Evolutionary conservation across 2,329 filamentous ascomycete genomes (phyloP).

Genomic region (Colletotrichum higginsianum): DNA sequence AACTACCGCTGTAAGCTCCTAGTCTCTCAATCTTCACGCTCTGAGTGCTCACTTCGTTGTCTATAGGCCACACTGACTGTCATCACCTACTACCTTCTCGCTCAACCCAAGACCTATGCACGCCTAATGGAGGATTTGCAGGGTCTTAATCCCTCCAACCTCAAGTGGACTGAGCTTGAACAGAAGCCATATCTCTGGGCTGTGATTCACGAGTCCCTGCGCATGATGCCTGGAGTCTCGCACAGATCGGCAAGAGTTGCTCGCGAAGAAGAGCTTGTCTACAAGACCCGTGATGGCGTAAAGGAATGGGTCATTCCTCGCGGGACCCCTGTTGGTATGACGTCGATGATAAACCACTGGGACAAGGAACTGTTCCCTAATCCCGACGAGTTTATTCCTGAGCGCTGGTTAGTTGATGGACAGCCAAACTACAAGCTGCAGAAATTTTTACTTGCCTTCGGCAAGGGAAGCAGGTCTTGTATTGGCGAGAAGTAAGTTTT

Average conservation of each 20-base stretch:
- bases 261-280: conserved; percentile 45
- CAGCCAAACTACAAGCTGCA: conserved; percentile 38
- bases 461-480: conserved; percentile 43
- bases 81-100: conserved; percentile 50
- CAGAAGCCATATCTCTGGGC: conserved; percentile 55
- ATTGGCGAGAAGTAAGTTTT: conserved; percentile 45
- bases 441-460: conserved; percentile 43
- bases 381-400: conserved; percentile 44
- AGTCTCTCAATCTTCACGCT: no score
- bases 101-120: conserved; percentile 44
- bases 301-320: conserved; percentile 43
- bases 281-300: conserved; percentile 44
- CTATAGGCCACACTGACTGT: conserved; percentile 47
- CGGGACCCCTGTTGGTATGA: conserved; percentile 45
- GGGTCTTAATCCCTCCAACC: conserved; percentile 44
- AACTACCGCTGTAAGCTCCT: conserved; percentile 52
- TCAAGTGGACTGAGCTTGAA: conserved; percentile 53
- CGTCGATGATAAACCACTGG: conserved; percentile 44
- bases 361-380: conserved; percentile 43
- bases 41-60: background rate
- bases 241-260: conserved; percentile 43
- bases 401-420: conserved; percentile 46
- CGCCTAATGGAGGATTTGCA: conserved; percentile 48
- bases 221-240: conserved; percentile 44
- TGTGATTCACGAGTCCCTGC: conserved; percentile 47